These are phyloP conservation scores for Massariosphaeria phaeospora DNA, from an alignment of 495 filamentous ascomycete species.

Conservation along the genomic window DNA sequence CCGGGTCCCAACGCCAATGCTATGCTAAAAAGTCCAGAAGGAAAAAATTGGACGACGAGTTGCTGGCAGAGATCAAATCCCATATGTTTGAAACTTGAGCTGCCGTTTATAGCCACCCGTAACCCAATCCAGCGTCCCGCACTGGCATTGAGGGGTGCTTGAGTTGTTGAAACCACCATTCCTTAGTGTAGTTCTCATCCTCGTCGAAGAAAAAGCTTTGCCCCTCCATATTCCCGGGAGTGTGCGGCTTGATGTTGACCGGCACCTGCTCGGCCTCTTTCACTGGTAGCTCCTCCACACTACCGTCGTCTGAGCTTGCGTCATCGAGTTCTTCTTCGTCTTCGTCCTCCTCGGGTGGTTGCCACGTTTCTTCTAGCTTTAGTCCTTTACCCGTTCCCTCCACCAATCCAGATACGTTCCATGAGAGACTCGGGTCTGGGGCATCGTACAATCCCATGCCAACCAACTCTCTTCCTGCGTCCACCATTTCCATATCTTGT, in stretches of 20 bases:
- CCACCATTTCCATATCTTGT: conserved; percentile 24
- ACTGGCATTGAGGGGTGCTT: conserved; percentile 32
- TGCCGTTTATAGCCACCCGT: conserved; percentile 31
- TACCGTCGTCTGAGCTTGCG: conserved; percentile 39
- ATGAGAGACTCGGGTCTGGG: conserved; percentile 49
- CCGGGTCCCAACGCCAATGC: conserved; percentile 2
- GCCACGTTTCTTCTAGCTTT: conserved; percentile 80
- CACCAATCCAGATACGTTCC: conserved; percentile 31
- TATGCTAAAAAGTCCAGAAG: conserved; percentile 22
- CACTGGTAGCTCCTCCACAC: conserved; percentile 25
- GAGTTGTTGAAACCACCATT: conserved; percentile 34
- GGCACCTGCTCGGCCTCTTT: conserved; percentile 32
- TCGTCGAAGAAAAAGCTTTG: conserved; percentile 39
- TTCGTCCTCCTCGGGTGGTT: conserved; percentile 61
- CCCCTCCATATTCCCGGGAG: conserved; percentile 30
- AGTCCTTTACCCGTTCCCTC: conserved; percentile 59
- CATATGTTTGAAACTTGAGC: not conserved
- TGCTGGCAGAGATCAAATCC: not conserved
- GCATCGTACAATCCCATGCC: conserved; percentile 80
- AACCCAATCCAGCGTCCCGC: conserved; percentile 35
- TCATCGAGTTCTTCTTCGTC: conserved; percentile 47
- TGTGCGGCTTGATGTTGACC: conserved; percentile 36
- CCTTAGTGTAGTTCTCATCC: conserved; percentile 33
- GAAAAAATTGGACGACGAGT: not conserved
- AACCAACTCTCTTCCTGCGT: conserved; percentile 56